phyloP scores from a whole-genome alignment of 306 rosid genomes.

The Gillenia trifoliata region DNA sequence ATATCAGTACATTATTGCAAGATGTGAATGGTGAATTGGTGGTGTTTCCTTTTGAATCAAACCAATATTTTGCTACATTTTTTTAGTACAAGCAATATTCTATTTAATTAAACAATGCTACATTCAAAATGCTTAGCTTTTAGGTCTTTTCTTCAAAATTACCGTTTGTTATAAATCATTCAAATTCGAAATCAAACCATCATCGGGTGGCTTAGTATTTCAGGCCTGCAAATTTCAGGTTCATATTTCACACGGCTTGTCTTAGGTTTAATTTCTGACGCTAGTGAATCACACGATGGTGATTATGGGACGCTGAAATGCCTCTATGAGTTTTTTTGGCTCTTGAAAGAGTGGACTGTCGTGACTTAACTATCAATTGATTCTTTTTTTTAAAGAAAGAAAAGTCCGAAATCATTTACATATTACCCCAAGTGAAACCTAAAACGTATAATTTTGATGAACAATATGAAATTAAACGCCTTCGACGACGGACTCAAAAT shows the following conservation, averaged over 20 bases:
- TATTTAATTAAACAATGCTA: background rate
- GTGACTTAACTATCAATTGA: too few species aligned
- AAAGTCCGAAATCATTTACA: background rate
- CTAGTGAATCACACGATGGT: too few species aligned
- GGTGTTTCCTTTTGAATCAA: background rate
- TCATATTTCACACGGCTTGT: too few species aligned
- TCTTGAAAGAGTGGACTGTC: too few species aligned
- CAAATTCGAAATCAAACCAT: background rate
- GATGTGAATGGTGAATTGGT: background rate
- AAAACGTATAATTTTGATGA: background rate
- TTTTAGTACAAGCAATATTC: too few species aligned
- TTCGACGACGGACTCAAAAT: background rate
- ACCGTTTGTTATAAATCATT: too few species aligned
- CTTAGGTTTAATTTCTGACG: too few species aligned
- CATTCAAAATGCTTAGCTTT: background rate
- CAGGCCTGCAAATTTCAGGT: too few species aligned
- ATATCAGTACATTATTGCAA: slow-evolving; percentile 9
- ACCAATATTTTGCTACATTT: background rate
- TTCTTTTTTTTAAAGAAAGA: too few species aligned
- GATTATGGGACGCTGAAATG: too few species aligned
- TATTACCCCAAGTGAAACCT: background rate
- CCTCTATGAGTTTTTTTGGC: too few species aligned
- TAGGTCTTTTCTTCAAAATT: background rate
- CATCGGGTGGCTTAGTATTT: too few species aligned
- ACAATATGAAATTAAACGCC: background rate